Conservation (phyloP, 2,329 filamentous ascomycete species). For the Aspergillus chevalieri region DNA sequence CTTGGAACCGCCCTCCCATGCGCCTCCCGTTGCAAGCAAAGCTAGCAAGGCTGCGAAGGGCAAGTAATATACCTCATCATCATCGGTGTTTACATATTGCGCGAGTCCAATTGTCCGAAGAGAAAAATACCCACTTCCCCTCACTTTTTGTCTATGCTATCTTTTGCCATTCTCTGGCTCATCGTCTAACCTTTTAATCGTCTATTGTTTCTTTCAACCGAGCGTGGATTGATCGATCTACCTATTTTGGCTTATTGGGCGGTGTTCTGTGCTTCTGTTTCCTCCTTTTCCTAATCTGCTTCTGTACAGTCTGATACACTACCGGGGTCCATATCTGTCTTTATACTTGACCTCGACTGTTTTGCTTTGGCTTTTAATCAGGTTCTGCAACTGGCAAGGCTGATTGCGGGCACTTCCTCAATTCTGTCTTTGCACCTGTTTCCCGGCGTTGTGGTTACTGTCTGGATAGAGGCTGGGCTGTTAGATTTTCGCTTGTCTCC, state of each 20-base stretch:
- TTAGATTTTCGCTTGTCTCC: constrained; percentile 7
- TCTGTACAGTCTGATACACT: constrained; percentile 7
- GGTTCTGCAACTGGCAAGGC: constrained; percentile 2
- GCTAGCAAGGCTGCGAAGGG: constrained; percentile 11
- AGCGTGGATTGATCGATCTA: background rate
- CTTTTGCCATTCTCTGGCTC: background rate
- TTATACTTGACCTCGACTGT: constrained; percentile 5
- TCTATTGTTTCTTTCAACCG: background rate
- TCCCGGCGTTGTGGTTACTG: constrained; percentile 14
- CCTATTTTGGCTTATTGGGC: background rate
- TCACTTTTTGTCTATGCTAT: background rate
- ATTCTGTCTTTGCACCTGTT: background rate
- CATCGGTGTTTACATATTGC: background rate
- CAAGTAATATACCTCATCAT: background rate
- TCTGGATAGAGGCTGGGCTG: constrained; percentile 9
- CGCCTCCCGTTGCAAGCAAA: constrained; percentile 31
- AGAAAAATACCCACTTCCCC: background rate
- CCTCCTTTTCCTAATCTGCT: background rate
- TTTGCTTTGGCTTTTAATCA: constrained; percentile 1
- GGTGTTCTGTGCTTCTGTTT: background rate
- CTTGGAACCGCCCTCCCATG: constrained; percentile 59
- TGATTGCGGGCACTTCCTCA: background rate
- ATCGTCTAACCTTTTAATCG: background rate
- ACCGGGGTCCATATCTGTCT: constrained; percentile 4
- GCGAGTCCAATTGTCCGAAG: background rate